A percentile compares a stretch with the other conserved stretches of the same genome.
Conservation (phyloP, 2,329 filamentous ascomycete species). For the Apiospora marii region DNA sequence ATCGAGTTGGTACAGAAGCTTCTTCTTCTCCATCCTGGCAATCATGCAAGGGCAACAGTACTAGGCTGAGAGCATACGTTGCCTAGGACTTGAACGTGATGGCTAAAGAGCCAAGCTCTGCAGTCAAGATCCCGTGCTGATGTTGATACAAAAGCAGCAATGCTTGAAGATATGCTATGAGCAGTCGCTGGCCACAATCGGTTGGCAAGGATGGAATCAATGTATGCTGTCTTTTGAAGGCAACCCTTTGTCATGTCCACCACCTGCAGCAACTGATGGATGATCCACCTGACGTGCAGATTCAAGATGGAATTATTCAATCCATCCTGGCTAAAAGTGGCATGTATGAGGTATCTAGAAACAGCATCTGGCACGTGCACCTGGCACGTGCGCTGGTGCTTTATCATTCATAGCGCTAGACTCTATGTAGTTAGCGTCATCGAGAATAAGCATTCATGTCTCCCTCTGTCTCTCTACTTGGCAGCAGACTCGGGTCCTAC, state of each 20-base stretch:
- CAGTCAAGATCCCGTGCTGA: not conserved
- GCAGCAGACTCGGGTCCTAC: not conserved
- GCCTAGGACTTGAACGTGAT: not conserved
- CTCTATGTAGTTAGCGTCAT: not conserved
- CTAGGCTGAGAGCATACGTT: not conserved
- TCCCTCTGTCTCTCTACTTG: not conserved
- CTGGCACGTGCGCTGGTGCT: not conserved
- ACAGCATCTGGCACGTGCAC: not conserved
- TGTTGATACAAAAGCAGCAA: not conserved
- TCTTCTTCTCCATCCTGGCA: conserved; percentile 60
- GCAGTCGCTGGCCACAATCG: not conserved
- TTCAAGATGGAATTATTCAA: not conserved
- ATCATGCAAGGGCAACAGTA: not conserved
- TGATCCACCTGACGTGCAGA: conserved; percentile 7
- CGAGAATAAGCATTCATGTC: not conserved
- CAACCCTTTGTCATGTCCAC: not conserved
- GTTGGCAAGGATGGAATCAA: not conserved
- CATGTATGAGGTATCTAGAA: not conserved
- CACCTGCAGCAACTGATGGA: not conserved
- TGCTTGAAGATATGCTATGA: not conserved
- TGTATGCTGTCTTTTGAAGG: not conserved
- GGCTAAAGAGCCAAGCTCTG: not conserved
- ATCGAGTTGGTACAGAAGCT: conserved; percentile 69
- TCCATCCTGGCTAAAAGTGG: not conserved
- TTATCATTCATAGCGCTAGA: not conserved